These are phyloP conservation scores for Beta corolliflora DNA, from an alignment of 179 eudicot genomes.

Conservation along the genomic window DNA sequence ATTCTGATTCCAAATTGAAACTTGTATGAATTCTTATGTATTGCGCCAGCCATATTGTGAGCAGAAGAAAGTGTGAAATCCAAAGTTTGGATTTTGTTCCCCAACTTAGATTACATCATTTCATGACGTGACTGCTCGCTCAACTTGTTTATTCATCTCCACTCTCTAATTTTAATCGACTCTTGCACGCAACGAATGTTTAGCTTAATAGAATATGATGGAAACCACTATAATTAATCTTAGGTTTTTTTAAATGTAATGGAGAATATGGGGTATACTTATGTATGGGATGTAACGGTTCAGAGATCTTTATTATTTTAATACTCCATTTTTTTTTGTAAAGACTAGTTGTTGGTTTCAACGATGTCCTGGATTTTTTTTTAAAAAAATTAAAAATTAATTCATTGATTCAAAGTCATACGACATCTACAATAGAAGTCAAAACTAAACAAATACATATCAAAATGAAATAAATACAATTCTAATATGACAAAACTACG, in stretches of 20 bases:
- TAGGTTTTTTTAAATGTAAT: not conserved
- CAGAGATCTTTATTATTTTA: not conserved
- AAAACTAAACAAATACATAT: too few species aligned
- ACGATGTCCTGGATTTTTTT: too few species aligned
- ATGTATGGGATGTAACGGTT: not conserved
- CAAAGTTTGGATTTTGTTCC: slow-evolving; percentile 14
- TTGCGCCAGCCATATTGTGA: not conserved
- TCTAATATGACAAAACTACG: too few species aligned
- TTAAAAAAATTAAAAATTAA: too few species aligned
- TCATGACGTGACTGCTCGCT: not conserved
- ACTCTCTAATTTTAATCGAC: not conserved
- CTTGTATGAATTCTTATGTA: not conserved
- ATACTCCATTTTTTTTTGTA: too few species aligned
- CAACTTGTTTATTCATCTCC: not conserved
- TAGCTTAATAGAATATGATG: not conserved
- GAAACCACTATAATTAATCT: slow-evolving; percentile 1
- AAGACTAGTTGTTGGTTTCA: too few species aligned
- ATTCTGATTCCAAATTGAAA: not conserved
- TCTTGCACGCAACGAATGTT: slow-evolving; percentile 12
- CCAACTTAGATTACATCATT: slow-evolving; percentile 8
- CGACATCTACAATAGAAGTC: too few species aligned
- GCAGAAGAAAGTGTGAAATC: slow-evolving; percentile 14
- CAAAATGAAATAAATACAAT: too few species aligned
- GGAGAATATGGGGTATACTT: not conserved
- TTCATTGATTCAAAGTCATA: too few species aligned